These are phyloP conservation scores for Heritiera fomes DNA, from an alignment of 345 rosid species.

Conservation along the genomic window DNA sequence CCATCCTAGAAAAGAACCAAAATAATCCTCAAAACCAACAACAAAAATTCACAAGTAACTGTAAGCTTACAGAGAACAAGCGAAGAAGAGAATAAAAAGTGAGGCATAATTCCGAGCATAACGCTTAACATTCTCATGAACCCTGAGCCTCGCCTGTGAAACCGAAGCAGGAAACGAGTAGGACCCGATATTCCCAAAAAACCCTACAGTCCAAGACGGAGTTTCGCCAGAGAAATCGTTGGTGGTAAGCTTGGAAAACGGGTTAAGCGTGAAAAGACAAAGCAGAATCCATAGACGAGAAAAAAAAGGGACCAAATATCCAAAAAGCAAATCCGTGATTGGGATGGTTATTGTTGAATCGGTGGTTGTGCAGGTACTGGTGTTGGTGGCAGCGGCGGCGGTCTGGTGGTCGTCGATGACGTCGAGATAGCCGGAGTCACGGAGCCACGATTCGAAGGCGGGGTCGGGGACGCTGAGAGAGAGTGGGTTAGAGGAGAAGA, in stretches of 20 bases:
- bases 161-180: slow-evolving; percentile 81
- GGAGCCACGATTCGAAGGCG: slow-evolving; percentile 88
- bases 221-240: slow-evolving; percentile 73
- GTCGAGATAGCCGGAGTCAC: slow-evolving; percentile 96
- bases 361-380: slow-evolving; percentile 25
- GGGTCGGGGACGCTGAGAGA: slow-evolving; percentile 78
- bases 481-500: slow-evolving; percentile 58
- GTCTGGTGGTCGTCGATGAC: slow-evolving; percentile 60
- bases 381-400: slow-evolving; percentile 34
- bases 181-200: slow-evolving; percentile 64
- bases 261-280: slow-evolving; percentile 73
- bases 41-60: neutral
- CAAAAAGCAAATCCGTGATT: slow-evolving; percentile 30
- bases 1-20: slow-evolving; percentile 6
- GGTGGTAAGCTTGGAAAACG: slow-evolving; percentile 82
- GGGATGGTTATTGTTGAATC: slow-evolving; percentile 36
- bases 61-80: slow-evolving; percentile 73
- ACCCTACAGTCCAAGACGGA: slow-evolving; percentile 77
- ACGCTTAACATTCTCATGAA: slow-evolving; percentile 88
- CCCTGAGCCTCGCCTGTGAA: slow-evolving; percentile 72
- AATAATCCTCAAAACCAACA: neutral
- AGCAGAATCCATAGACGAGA: slow-evolving; percentile 44
- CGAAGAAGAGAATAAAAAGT: slow-evolving; percentile 75
- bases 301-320: slow-evolving; percentile 47
- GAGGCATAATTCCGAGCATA: slow-evolving; percentile 80